A percentile compares a stretch with the other conserved stretches of the same genome.
phyloP scores from a whole-genome alignment of 176 grass and related monocot genomes.

The Oryza glumipatula region DNA sequence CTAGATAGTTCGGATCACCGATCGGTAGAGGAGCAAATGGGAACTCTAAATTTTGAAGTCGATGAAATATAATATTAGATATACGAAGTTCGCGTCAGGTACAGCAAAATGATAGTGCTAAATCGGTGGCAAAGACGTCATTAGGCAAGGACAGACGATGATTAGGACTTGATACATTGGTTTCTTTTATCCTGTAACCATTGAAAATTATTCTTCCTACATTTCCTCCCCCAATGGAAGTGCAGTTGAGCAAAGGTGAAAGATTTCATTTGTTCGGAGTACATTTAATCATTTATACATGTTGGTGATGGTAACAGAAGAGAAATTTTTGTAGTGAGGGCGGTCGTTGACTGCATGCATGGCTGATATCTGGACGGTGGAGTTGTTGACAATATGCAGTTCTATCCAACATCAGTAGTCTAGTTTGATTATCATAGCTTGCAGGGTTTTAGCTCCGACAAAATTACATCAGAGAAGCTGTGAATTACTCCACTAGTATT shows the following conservation, averaged over 20 bases:
- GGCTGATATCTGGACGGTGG: not conserved
- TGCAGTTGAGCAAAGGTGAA: not conserved
- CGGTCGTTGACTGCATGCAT: not conserved
- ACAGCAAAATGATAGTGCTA: slow-evolving; percentile 40
- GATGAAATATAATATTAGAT: no score
- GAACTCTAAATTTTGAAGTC: slow-evolving; percentile 27
- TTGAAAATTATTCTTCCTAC: not conserved
- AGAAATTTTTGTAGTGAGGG: not conserved
- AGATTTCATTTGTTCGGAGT: not conserved
- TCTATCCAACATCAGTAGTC: not conserved
- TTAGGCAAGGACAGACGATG: not conserved
- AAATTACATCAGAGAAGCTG: not conserved
- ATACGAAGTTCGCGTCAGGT: slow-evolving; percentile 40
- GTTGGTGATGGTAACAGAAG: not conserved
- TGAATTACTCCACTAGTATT: not conserved
- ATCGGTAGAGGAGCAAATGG: slow-evolving; percentile 20
- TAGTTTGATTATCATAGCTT: not conserved
- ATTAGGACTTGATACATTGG: slow-evolving; percentile 4
- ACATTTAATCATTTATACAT: not conserved
- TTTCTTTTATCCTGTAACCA: not conserved
- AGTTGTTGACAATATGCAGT: not conserved
- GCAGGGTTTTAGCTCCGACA: not conserved
- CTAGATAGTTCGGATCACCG: slow-evolving; percentile 20
- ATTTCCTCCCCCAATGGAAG: not conserved
- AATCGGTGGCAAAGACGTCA: slow-evolving; percentile 19